Evolutionary conservation across 2,329 filamentous ascomycete species (phyloP).

Genomic region (Penicillium freii): DNA sequence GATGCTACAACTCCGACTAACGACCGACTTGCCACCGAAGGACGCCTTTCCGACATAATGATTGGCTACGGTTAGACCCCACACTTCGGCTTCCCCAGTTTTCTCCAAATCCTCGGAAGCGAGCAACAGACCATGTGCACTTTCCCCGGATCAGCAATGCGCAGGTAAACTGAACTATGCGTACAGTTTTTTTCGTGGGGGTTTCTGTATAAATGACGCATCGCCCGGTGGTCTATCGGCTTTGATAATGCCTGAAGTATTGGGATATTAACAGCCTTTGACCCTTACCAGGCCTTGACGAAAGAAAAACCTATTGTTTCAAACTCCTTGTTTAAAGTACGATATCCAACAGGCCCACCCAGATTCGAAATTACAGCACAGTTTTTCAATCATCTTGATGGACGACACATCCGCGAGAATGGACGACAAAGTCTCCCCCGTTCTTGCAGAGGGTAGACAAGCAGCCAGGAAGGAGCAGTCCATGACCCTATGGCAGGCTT

Average conservation of each 20-base stretch:
- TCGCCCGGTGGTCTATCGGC: neutral
- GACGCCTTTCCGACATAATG: neutral
- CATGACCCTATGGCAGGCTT: conserved; percentile 36
- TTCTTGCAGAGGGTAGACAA: conserved; percentile 23
- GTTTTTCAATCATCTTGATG: neutral
- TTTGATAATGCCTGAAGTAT: neutral
- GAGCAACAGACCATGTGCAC: neutral
- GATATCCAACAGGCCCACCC: neutral
- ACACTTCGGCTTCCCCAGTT: conserved; percentile 13
- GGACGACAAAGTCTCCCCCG: conserved; percentile 2
- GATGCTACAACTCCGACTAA: conserved; percentile 2
- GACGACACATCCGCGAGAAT: neutral
- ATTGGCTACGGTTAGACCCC: conserved; percentile 2
- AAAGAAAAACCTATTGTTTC: neutral
- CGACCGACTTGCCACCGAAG: conserved; percentile 15
- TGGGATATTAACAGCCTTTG: neutral
- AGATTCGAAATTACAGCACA: neutral
- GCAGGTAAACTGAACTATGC: neutral
- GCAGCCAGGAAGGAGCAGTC: conserved; percentile 36
- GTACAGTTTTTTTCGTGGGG: neutral
- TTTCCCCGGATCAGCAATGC: conserved; percentile 12
- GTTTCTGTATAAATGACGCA: conserved; percentile 9
- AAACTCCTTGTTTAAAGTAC: neutral
- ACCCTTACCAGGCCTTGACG: neutral
- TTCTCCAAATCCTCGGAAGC: conserved; percentile 5